phyloP scores from a whole-genome alignment of 192 early-diverging fungal species.

The Coemansia sp. region DNA sequence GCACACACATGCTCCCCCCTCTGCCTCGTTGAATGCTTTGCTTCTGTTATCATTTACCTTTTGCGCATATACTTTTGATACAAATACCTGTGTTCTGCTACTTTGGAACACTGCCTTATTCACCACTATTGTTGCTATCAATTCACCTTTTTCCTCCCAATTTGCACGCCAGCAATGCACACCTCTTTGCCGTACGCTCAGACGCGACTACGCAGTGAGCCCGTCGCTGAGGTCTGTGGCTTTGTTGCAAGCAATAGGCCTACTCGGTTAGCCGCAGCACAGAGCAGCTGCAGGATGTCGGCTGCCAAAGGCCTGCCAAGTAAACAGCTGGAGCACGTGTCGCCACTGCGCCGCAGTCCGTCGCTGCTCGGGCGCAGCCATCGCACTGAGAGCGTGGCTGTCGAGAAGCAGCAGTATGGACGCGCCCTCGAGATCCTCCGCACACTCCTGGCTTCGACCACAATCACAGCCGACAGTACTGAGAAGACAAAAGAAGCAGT shows the following conservation, averaged over 20 bases:
- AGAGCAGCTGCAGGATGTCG: neutral
- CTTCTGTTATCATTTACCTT: conserved; percentile 1
- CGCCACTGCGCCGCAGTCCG: conserved; percentile 7
- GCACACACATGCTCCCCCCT: neutral
- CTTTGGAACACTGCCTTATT: conserved; percentile 6
- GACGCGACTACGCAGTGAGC: conserved; percentile 24
- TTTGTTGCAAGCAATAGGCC: conserved; percentile 35
- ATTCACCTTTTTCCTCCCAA: neutral
- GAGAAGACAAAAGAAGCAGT: conserved; percentile 6
- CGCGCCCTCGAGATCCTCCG: conserved; percentile 43
- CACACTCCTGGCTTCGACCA: conserved; percentile 10
- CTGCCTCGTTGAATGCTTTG: neutral
- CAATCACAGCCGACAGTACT: neutral
- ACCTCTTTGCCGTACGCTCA: conserved; percentile 10
- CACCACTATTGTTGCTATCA: neutral
- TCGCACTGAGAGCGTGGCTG: neutral
- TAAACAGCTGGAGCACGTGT: neutral
- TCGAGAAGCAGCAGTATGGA: conserved; percentile 15
- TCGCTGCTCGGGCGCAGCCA: neutral
- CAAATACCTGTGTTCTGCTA: conserved; percentile 1
- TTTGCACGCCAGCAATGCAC: conserved; percentile 1
- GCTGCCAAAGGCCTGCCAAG: conserved; percentile 7
- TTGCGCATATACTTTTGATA: neutral
- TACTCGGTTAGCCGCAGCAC: conserved; percentile 5
- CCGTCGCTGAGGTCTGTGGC: conserved; percentile 36